A percentile compares a stretch with the other conserved stretches of the same genome.
These are phyloP conservation scores for Pseudocercospora macadamiae DNA, from an alignment of 2,329 filamentous ascomycete species.

Conservation along the genomic window DNA sequence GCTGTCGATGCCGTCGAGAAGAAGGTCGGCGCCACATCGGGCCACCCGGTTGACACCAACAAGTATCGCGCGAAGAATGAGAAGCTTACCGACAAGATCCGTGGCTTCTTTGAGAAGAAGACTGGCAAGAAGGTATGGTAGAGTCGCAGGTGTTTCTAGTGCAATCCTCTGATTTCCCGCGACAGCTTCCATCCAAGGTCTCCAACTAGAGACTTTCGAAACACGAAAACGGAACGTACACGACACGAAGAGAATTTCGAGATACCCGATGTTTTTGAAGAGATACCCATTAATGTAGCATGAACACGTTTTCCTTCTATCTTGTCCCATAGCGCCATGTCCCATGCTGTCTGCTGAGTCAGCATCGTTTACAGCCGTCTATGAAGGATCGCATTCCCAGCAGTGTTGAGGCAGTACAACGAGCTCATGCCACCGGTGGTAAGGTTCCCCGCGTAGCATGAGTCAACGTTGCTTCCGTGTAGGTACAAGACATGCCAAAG, in stretches of 20 bases:
- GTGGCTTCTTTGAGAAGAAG: constrained; percentile 37
- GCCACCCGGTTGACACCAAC: constrained; percentile 31
- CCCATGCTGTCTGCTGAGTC: background rate
- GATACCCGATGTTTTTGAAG: background rate
- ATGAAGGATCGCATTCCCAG: background rate
- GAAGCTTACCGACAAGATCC: constrained; percentile 39
- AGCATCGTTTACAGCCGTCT: too few relatives aligned
- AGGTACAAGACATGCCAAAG: background rate
- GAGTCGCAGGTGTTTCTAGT: background rate
- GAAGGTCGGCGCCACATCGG: constrained; percentile 26
- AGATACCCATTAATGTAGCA: constrained; percentile 3
- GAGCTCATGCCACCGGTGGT: too few relatives aligned
- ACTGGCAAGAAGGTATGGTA: constrained; percentile 37
- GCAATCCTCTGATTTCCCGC: background rate
- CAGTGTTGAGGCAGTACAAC: background rate
- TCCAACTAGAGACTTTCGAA: background rate
- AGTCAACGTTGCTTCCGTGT: background rate
- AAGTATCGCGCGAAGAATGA: constrained; percentile 37
- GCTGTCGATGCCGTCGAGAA: constrained; percentile 32
- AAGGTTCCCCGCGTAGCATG: background rate
- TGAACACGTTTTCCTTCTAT: background rate
- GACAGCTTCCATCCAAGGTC: background rate
- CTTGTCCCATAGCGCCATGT: background rate
- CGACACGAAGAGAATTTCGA: background rate
- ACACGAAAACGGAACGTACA: background rate